Evolutionary conservation across 2,329 filamentous ascomycete genomes (phyloP).

Genomic region (Rosellinia necatrix): DNA sequence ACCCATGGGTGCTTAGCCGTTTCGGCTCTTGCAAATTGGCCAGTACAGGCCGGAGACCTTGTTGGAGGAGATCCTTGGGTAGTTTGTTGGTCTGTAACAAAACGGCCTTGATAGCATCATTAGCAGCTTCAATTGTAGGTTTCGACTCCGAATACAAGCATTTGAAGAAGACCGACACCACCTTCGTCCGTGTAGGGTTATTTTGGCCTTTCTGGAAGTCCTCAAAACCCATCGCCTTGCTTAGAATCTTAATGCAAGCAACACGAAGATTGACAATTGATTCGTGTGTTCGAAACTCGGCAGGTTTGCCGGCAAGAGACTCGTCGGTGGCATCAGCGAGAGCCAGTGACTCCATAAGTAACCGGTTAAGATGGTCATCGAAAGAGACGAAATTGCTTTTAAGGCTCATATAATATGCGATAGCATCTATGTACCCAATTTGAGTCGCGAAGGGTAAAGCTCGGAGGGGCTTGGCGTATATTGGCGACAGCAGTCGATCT

Average conservation of each 20-base stretch:
- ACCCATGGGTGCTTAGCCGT: constrained; percentile 81
- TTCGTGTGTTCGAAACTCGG: constrained; percentile 94
- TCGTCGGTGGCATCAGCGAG: constrained; percentile 95
- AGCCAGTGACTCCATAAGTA: constrained; percentile 91
- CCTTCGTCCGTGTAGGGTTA: constrained; percentile 68
- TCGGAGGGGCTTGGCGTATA: constrained; percentile 92
- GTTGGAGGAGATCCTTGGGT: constrained; percentile 93
- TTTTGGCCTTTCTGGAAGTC: constrained; percentile 81
- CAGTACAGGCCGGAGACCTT: constrained; percentile 90
- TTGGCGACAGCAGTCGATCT: constrained; percentile 84
- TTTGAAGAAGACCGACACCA: constrained; percentile 97
- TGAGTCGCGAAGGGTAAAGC: constrained; percentile 93
- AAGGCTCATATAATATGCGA: constrained; percentile 90
- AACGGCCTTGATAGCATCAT: constrained; percentile 85
- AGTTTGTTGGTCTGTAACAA: constrained; percentile 87
- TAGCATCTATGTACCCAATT: constrained; percentile 97
- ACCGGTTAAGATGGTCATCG: constrained; percentile 85
- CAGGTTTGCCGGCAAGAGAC: constrained; percentile 86
- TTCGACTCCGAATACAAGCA: constrained; percentile 91
- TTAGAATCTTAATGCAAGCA: constrained; percentile 89
- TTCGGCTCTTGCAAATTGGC: constrained; percentile 95
- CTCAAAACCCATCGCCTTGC: constrained; percentile 89
- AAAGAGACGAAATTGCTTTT: constrained; percentile 89
- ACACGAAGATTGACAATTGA: constrained; percentile 90
- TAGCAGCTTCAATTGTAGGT: constrained; percentile 91